Evolutionary conservation across 805 yeast genomes (phyloP).

Genomic region (Candida tallmaniae): DNA sequence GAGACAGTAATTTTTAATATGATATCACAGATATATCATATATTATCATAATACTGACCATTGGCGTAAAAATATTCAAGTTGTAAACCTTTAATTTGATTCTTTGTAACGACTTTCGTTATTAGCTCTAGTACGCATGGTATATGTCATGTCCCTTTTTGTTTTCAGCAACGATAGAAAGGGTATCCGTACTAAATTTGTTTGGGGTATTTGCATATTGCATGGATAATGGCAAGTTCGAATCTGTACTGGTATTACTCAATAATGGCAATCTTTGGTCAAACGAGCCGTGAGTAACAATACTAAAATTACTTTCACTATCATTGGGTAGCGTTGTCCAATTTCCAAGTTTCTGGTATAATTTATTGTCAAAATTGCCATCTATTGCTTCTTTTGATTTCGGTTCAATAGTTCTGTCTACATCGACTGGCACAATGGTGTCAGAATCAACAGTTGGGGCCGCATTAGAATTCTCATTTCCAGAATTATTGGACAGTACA

Average conservation of each 20-base stretch:
- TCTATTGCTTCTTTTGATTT: too few relatives aligned
- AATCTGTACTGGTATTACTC: conserved; percentile 12
- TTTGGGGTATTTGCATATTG: conserved; percentile 5
- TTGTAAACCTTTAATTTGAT: too few relatives aligned
- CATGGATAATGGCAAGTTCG: conserved; percentile 10
- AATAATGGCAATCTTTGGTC: conserved; percentile 16
- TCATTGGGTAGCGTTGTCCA: conserved; percentile 9
- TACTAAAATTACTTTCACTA: conserved; percentile 14
- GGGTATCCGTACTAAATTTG: conserved; percentile 17
- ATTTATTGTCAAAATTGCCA: too few relatives aligned
- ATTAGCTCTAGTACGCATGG: conserved; percentile 16
- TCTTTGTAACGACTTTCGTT: too few relatives aligned
- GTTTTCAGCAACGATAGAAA: conserved; percentile 18
- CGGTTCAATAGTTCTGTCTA: too few relatives aligned
- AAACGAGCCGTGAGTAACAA: conserved; percentile 13
- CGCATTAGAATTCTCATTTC: not conserved
- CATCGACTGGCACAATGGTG: too few relatives aligned
- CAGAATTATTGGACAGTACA: not conserved
- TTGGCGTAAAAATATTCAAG: too few relatives aligned
- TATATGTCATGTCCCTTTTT: conserved; percentile 16
- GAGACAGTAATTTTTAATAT: too few relatives aligned
- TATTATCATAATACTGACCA: too few relatives aligned
- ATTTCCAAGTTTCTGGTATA: not conserved
- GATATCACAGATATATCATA: too few relatives aligned
- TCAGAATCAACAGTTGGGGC: not conserved